phyloP scores from a whole-genome alignment of 768 basidiomycete genomes.

The Mycena chlorophos region DNA sequence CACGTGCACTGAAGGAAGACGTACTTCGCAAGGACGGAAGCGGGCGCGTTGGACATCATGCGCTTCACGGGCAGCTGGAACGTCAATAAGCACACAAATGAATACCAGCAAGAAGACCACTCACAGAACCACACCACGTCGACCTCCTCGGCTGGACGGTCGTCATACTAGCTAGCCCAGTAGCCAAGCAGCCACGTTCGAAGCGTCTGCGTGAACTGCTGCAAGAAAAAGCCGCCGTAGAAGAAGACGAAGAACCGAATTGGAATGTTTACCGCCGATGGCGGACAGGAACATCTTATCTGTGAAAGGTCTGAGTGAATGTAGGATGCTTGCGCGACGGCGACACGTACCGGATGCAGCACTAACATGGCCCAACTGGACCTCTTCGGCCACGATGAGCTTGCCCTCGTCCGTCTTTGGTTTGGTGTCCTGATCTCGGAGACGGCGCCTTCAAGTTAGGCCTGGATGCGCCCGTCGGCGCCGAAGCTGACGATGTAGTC shows the following conservation, averaged over 20 bases:
- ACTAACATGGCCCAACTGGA: slow-evolving; percentile 55
- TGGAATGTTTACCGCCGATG: slow-evolving; percentile 10
- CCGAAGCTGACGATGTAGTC: slow-evolving; percentile 44
- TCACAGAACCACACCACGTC: slow-evolving; percentile 9
- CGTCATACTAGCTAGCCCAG: slow-evolving; percentile 17
- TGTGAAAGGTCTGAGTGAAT: slow-evolving; percentile 16
- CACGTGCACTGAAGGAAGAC: slow-evolving; percentile 1
- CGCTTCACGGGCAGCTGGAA: slow-evolving; percentile 28
- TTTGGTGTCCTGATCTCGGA: slow-evolving; percentile 30
- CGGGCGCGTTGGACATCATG: slow-evolving; percentile 25
- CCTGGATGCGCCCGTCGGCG: slow-evolving; percentile 40
- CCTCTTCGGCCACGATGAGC: slow-evolving; percentile 63
- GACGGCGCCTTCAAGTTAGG: slow-evolving; percentile 41
- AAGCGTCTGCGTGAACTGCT: neutral
- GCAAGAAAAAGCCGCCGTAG: slow-evolving; percentile 4
- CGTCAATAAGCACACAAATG: neutral
- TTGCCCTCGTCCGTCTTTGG: slow-evolving; percentile 45
- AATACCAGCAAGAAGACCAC: neutral
- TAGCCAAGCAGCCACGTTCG: slow-evolving; percentile 20
- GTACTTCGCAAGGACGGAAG: slow-evolving; percentile 34
- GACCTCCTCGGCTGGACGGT: slow-evolving; percentile 6
- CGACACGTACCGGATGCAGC: slow-evolving; percentile 28
- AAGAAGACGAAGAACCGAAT: slow-evolving; percentile 14
- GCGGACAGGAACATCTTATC: slow-evolving; percentile 17
- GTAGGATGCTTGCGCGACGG: too few relatives aligned